These are phyloP conservation scores for Echium plantagineum DNA, from an alignment of 257 asterid species.

Conservation along the genomic window DNA sequence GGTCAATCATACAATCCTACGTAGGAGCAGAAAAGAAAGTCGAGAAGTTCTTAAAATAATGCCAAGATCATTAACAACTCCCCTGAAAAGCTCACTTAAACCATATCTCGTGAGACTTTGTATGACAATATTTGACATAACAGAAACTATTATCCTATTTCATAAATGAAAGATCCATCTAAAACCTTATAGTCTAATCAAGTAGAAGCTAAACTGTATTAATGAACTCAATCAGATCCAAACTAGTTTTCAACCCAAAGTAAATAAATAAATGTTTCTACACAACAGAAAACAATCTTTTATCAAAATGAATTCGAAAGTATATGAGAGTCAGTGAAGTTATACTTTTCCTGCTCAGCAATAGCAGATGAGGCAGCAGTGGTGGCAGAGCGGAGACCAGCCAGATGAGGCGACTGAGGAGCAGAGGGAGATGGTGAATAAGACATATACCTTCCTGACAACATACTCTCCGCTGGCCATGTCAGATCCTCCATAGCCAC, in stretches of 20 bases:
- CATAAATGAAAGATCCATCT: neutral
- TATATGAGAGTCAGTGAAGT: neutral
- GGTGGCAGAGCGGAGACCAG: conserved; percentile 30
- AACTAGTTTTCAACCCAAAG: neutral
- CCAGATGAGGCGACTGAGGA: conserved; percentile 78
- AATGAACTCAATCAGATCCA: too few relatives aligned
- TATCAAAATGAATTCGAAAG: neutral
- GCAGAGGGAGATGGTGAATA: conserved; percentile 82
- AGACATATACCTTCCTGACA: conserved; percentile 56
- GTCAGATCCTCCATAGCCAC: neutral
- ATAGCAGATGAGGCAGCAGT: conserved; percentile 22
- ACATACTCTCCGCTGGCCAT: conserved; percentile 7
- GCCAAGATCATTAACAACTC: too few relatives aligned
- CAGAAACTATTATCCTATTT: neutral
- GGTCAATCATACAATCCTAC: too few relatives aligned
- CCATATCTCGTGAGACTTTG: neutral
- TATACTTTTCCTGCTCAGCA: conserved; percentile 62
- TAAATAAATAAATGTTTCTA: too few relatives aligned
- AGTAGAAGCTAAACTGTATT: too few relatives aligned
- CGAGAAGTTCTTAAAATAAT: too few relatives aligned
- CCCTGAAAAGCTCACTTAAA: neutral
- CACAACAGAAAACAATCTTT: neutral
- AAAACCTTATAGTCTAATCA: too few relatives aligned
- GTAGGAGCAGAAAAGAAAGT: too few relatives aligned
- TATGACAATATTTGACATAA: too few relatives aligned